phyloP scores from a whole-genome alignment of 148 eudicot genomes.

The Gaultheria prostrata region DNA sequence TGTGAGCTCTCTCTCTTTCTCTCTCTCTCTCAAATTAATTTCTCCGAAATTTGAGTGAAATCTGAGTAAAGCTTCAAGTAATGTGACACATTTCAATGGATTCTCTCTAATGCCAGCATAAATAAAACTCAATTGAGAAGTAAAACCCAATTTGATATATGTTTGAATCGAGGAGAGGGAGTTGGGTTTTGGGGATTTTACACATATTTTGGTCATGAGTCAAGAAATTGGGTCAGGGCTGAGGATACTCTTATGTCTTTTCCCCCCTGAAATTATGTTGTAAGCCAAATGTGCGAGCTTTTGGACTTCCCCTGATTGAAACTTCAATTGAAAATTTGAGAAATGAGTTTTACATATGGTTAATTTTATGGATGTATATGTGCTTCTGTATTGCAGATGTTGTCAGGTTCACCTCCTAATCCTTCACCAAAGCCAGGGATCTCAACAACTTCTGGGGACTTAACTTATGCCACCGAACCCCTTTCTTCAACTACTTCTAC shows the following conservation, averaged over 20 bases:
- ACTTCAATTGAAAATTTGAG: not conserved
- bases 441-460: constrained; percentile 21
- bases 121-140: too few species aligned
- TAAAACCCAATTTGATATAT: too few species aligned
- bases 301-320: not conserved
- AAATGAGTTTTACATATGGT: not conserved
- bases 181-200: too few species aligned
- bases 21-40: constrained; percentile 14
- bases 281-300: not conserved
- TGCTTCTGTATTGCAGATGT: constrained; percentile 12
- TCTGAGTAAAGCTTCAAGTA: too few species aligned
- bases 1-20: constrained; percentile 14
- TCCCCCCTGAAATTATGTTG: not conserved
- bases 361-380: not conserved
- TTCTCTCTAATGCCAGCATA: too few species aligned
- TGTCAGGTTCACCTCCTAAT: not conserved
- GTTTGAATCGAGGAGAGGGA: too few species aligned
- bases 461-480: constrained; percentile 26
- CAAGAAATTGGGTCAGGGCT: too few species aligned
- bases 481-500: constrained; percentile 23
- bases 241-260: too few species aligned
- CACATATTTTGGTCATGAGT: too few species aligned
- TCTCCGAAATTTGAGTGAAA: too few species aligned
- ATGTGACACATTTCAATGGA: too few species aligned
- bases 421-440: constrained; percentile 17